phyloP scores from a whole-genome alignment of 305 asterid genomes.

The Solanum hybrid region DNA sequence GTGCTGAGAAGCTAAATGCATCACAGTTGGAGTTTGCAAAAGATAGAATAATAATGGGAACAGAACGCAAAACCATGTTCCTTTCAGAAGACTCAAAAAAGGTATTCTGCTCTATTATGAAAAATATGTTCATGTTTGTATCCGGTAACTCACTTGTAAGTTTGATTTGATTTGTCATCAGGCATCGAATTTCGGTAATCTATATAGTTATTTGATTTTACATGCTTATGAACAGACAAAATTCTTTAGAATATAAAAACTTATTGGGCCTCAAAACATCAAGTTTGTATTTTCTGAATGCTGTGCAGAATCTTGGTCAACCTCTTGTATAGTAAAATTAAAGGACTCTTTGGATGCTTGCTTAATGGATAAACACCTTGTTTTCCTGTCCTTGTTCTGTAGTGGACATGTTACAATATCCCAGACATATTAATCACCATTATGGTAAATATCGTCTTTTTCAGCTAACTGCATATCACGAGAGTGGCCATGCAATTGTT shows the following conservation, averaged over 20 bases:
- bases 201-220: not conserved
- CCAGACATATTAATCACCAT: not conserved
- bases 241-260: not conserved
- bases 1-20: conserved; percentile 81
- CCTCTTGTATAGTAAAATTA: not conserved
- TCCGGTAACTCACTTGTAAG: not conserved
- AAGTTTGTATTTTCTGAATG: not conserved
- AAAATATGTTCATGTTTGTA: not conserved
- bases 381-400: not conserved
- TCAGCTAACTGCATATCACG: conserved; percentile 96
- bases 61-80: conserved; percentile 93
- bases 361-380: not conserved
- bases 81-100: conserved; percentile 77
- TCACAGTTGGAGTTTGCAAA: conserved; percentile 87
- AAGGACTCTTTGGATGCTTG: not conserved
- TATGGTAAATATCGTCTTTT: conserved; percentile 11
- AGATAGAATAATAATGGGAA: conserved; percentile 98
- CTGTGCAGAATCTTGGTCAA: not conserved
- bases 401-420: not conserved
- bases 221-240: not conserved
- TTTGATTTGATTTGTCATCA: not conserved
- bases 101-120: conserved; percentile 23
- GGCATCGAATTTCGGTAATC: not conserved
- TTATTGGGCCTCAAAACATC: not conserved
- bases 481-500: conserved; percentile 94